Evolutionary conservation across 1,139 yeast genomes (phyloP).

Genomic region (Kluyveromyces sp.): DNA sequence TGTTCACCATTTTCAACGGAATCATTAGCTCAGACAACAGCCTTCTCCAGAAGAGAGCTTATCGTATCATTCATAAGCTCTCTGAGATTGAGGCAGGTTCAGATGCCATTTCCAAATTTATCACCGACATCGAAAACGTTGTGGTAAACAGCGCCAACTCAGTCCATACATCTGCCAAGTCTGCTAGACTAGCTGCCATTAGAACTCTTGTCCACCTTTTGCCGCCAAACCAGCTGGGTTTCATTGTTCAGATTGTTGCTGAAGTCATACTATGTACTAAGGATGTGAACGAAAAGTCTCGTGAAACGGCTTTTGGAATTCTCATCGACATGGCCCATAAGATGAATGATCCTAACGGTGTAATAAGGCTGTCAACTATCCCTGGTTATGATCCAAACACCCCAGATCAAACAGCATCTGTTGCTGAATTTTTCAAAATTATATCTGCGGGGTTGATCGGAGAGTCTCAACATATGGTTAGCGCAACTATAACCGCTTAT

Average conservation of each 20-base stretch:
- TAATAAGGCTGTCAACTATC: slow-evolving; percentile 56
- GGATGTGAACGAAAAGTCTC: slow-evolving; percentile 85
- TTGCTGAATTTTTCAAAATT: slow-evolving; percentile 84
- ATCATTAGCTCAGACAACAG: slow-evolving; percentile 58
- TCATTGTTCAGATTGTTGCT: slow-evolving; percentile 75
- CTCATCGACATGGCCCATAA: slow-evolving; percentile 75
- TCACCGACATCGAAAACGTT: slow-evolving; percentile 53
- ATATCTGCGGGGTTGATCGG: slow-evolving; percentile 96
- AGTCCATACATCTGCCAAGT: slow-evolving; percentile 69
- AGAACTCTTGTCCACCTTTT: slow-evolving; percentile 51
- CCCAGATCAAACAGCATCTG: slow-evolving; percentile 51
- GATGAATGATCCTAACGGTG: slow-evolving; percentile 54
- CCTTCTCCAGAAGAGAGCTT: slow-evolving; percentile 81
- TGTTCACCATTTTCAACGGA: slow-evolving; percentile 68
- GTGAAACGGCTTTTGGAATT: slow-evolving; percentile 72
- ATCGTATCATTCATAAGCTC: slow-evolving; percentile 67
- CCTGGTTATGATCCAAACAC: slow-evolving; percentile 61
- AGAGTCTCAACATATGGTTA: slow-evolving; percentile 87
- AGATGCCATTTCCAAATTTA: slow-evolving; percentile 43
- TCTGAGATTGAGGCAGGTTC: slow-evolving; percentile 65
- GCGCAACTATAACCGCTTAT: slow-evolving; percentile 89
- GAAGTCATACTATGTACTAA: slow-evolving; percentile 91
- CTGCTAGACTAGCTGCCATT: slow-evolving; percentile 71
- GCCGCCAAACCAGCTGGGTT: slow-evolving; percentile 58
- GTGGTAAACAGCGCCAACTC: slow-evolving; percentile 51